Base-by-base conservation (phyloP, 371 early-diverging fungal species). In the Mucor irregularis region DNA sequence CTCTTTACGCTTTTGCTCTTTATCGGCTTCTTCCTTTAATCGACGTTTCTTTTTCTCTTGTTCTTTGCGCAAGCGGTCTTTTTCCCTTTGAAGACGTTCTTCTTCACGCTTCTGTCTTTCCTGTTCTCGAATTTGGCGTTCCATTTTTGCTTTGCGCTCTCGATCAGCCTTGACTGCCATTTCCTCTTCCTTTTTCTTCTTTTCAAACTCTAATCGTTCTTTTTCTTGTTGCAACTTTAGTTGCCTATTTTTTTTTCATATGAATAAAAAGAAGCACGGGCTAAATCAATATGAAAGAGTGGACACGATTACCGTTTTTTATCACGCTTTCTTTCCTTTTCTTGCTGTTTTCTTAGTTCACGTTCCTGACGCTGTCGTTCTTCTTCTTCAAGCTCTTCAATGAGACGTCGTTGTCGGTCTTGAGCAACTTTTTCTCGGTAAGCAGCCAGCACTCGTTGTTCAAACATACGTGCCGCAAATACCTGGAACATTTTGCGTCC, bases 381-480 rank as follows among this genome's bases (percentile, higher is more conserved):
- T 62, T 93, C 88, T 66, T 90, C 89, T 69, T 93, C 87, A 24
- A 92, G 62, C 58, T 95, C 89, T 51, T 89, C 86, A 25, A 94
- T 69, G 19, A 94, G 75, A 5, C 87, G 84, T 51, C 85, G 76
- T 60, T 90, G 91, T 49, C 92, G 82, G 61, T 92, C 93, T 45
- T 80, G 84, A 9, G 92, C 91, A 8, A 92, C 86, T 76, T 94
- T 93, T 71, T 96, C 97, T 37, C 93, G 86, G 62, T 94, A 96
- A 4, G 95, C 92, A 45, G 86, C 81, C 33, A 95, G 71, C 1
- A 95, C 94, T 14, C 96, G 85, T 60, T 95, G 95, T 70, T 95
- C 97, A 83, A 96, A 95, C 87, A 95, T 90, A 42, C 91, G 88
- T 19, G 97, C 95, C 10, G 95, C 95, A 80, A 95, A 93, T 19